Conservation (phyloP, 768 basidiomycete species). For the Russula sp. region DNA sequence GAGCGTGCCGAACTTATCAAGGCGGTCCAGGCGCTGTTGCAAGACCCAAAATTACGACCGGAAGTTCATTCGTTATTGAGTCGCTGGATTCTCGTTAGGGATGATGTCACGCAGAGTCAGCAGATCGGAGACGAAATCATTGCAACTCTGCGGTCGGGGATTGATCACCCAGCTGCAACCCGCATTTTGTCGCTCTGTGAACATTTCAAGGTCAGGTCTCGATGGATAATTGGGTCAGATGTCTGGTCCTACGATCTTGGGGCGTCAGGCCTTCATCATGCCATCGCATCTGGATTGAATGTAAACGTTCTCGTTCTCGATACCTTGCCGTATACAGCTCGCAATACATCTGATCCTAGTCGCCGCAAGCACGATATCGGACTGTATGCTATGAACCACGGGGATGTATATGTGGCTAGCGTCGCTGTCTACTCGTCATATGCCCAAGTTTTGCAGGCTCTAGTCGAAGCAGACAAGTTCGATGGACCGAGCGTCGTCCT, state of each 20-base stretch:
- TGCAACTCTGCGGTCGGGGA: conserved; percentile 39
- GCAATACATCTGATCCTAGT: conserved; percentile 59
- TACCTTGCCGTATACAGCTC: conserved; percentile 79
- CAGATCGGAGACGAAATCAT: conserved; percentile 54
- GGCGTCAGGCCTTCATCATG: conserved; percentile 90
- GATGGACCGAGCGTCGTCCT: conserved; percentile 87
- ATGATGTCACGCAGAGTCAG: conserved; percentile 59
- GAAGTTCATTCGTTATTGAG: conserved; percentile 68
- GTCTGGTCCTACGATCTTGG: conserved; percentile 98
- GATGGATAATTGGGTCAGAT: conserved; percentile 98
- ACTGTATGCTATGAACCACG: conserved; percentile 97
- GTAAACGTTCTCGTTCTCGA: conserved; percentile 96
- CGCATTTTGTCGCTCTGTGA: conserved; percentile 54
- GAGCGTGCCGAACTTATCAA: conserved; percentile 61
- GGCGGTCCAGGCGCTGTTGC: conserved; percentile 61
- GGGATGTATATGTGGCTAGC: conserved; percentile 93
- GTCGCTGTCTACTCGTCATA: conserved; percentile 96
- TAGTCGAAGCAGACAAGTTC: conserved; percentile 88
- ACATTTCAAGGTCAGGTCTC: conserved; percentile 61
- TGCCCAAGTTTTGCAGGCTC: conserved; percentile 83
- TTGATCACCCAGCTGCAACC: conserved; percentile 41
- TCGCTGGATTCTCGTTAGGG: conserved; percentile 74
- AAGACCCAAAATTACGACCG: conserved; percentile 39
- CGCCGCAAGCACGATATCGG: conserved; percentile 95
- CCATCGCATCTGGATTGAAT: conserved; percentile 84